Evolutionary conservation across 768 basidiomycete genomes (phyloP).

Genomic region (Leucocoprinus sp.): DNA sequence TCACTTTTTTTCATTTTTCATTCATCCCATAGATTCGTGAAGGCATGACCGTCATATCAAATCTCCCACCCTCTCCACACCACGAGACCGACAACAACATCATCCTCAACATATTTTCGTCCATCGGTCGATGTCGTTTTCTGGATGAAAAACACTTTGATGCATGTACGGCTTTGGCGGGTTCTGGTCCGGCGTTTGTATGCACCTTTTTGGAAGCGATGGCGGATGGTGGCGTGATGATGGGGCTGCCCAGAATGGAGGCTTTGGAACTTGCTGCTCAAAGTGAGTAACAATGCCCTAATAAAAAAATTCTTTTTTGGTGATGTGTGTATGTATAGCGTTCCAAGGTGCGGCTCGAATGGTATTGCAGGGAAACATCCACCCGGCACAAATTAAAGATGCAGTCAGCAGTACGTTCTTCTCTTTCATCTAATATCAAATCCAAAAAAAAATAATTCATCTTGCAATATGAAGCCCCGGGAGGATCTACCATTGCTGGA

Average conservation of each 20-base stretch:
- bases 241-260: conserved; percentile 92
- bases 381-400: conserved; percentile 96
- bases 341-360: conserved; percentile 95
- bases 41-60: conserved; percentile 94
- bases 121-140: conserved; percentile 92
- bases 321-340: conserved; percentile 35
- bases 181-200: conserved; percentile 95
- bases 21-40: conserved; percentile 72
- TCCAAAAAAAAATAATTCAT: conserved; percentile 1
- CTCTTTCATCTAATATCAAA: too few species aligned
- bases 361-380: conserved; percentile 80
- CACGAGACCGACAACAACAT: conserved; percentile 59
- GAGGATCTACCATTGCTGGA: conserved; percentile 98
- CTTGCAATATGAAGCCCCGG: conserved; percentile 60
- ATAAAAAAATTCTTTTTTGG: not conserved
- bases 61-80: conserved; percentile 44
- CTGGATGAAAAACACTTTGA: conserved; percentile 99
- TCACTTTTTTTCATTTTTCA: not conserved
- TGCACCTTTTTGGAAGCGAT: conserved; percentile 97
- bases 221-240: conserved; percentile 99
- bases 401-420: conserved; percentile 81
- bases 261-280: conserved; percentile 94
- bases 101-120: conserved; percentile 91
- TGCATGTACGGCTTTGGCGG: conserved; percentile 93
- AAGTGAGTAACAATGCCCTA: conserved; percentile 46